Evolutionary conservation across 371 early-diverging fungal species (phyloP), one percentile per base, ranked within the genome.

Genomic region (Circinella umbellata): DNA sequence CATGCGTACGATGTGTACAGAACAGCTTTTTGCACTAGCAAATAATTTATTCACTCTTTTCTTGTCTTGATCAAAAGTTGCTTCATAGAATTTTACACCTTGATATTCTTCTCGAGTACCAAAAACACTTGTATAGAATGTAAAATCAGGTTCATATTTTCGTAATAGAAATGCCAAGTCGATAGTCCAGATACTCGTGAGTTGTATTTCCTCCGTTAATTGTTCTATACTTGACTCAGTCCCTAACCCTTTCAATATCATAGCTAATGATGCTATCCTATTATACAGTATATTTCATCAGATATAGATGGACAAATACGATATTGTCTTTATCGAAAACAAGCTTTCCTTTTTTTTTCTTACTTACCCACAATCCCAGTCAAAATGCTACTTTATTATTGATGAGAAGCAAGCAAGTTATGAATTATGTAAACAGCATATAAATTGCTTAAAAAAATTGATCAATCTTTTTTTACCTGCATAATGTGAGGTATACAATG

Each of bases 171-270:
- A 92, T 3, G 91, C 94, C 61, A 96, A 80, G 76, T 96, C 94
- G 57, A 96, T 93, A 15, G 96, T 94, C 96, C 96, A 96, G 1
- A 94, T 82, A n/a, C 92, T 91, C 37, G 88, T 83, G n/a, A 87
- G 82, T 66, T 83, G 70, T 37, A 82, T 85, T 46, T 83, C 79
- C 49, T 74, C 65, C 9, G 76, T 66, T 59, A 88, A 76, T 36
- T 82, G 83, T 20, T 80, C 73, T 13, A 84, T 63, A 20, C 66
- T 86, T 67, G 77, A 77, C 3, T 76, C 76, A 62, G 75, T 75
- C 1, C 87, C 86, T 27, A 90, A 75, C 17, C 90, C 91, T 47
- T 86, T 73, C 62, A 93, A 79, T 4, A 91, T 80, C 94, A 94
- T 94, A 61, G 88, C 86, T 8, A 92, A 87, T 68, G 92, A 92